These are phyloP conservation scores for Telfairia occidentalis DNA, from an alignment of 331 rosid species.

Conservation along the genomic window DNA sequence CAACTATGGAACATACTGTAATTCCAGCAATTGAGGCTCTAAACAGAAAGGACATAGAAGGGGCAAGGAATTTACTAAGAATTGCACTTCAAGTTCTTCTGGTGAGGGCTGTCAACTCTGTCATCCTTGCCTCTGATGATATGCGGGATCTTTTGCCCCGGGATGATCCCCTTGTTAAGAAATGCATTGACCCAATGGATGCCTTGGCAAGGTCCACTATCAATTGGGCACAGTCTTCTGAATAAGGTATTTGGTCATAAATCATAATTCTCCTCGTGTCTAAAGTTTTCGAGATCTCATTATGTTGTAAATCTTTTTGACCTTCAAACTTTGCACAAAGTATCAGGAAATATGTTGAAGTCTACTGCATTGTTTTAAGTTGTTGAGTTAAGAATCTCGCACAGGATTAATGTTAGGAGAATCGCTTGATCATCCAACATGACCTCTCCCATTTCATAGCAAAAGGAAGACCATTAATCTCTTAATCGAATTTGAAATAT, in stretches of 20 bases:
- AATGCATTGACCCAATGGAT: constrained; percentile 72
- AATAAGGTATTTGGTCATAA: constrained; percentile 11
- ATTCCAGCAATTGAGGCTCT: constrained; percentile 57
- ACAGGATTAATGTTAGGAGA: background rate
- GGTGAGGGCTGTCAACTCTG: constrained; percentile 54
- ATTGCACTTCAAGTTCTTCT: constrained; percentile 56
- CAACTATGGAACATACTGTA: constrained; percentile 52
- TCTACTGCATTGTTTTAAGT: background rate
- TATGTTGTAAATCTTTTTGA: background rate
- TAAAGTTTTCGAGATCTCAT: background rate
- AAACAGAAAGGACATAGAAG: constrained; percentile 52
- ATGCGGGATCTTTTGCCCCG: constrained; percentile 53
- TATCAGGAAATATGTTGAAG: background rate
- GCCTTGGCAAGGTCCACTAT: constrained; percentile 64
- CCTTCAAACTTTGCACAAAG: background rate
- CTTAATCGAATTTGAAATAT: background rate
- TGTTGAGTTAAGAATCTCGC: background rate
- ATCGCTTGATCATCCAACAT: background rate
- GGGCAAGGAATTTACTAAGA: constrained; percentile 55
- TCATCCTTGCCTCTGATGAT: constrained; percentile 62
- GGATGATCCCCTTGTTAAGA: constrained; percentile 62
- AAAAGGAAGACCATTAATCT: background rate
- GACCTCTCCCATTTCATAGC: background rate
- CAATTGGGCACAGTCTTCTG: constrained; percentile 51
- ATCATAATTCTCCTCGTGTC: background rate